phyloP scores from a whole-genome alignment of 768 basidiomycete species.

The Crucibulum laeve region DNA sequence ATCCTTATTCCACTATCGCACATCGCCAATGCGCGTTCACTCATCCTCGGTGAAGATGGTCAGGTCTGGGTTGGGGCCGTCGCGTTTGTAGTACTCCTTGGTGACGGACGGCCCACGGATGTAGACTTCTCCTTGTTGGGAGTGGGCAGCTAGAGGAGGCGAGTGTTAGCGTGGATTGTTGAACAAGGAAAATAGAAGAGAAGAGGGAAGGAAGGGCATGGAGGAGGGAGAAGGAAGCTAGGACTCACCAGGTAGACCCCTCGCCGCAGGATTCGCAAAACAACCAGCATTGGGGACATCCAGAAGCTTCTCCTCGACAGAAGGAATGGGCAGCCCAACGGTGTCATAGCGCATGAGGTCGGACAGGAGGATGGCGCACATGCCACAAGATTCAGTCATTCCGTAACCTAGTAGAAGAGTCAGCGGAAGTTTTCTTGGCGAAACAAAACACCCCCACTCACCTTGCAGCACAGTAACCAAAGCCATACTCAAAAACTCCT shows the following conservation, averaged over 20 bases:
- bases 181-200: too few species aligned
- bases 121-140: constrained; percentile 76
- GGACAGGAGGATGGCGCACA: constrained; percentile 76
- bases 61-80: constrained; percentile 78
- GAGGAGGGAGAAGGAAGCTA: too few species aligned
- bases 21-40: constrained; percentile 86
- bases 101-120: constrained; percentile 77
- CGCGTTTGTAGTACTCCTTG: constrained; percentile 83
- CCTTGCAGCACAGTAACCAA: constrained; percentile 77
- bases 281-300: constrained; percentile 80
- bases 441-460: too few species aligned
- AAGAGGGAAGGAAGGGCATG: too few species aligned
- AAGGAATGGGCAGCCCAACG: constrained; percentile 77
- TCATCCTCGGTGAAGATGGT: constrained; percentile 76
- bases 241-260: too few species aligned
- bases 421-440: too few species aligned
- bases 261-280: too few species aligned
- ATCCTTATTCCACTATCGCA: constrained; percentile 87
- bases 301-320: constrained; percentile 77
- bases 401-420: constrained; percentile 58
- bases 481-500: constrained; percentile 73
- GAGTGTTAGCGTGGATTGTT: too few species aligned
- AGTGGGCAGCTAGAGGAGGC: constrained; percentile 55
- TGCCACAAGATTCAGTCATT: constrained; percentile 81
- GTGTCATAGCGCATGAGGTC: constrained; percentile 48